These are phyloP conservation scores for Xylariaceae sp. DNA, from an alignment of 2,329 filamentous ascomycete genomes.

Conservation along the genomic window DNA sequence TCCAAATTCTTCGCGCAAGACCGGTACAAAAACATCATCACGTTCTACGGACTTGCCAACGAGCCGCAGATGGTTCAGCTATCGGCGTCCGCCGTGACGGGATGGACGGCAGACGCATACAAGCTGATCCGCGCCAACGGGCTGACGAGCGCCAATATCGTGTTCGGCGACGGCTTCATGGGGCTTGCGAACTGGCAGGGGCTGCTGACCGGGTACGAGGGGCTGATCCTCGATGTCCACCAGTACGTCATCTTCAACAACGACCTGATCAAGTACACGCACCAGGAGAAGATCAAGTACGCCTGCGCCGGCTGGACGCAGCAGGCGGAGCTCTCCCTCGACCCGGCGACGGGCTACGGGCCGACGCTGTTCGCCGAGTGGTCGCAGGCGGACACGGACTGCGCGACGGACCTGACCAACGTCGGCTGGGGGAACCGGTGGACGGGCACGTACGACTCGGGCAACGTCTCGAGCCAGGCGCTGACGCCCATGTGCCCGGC, in stretches of 20 bases:
- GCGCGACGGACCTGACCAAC: conserved; percentile 84
- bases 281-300: conserved; percentile 83
- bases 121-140: conserved; percentile 77
- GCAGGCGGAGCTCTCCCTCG: conserved; percentile 75
- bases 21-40: conserved; percentile 88
- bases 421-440: conserved; percentile 87
- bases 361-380: conserved; percentile 96
- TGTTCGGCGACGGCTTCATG: conserved; percentile 95
- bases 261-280: conserved; percentile 80
- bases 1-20: conserved; percentile 92
- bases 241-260: conserved; percentile 99
- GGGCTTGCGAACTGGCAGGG: conserved; percentile 91
- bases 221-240: conserved; percentile 91
- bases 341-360: conserved; percentile 80
- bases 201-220: conserved; percentile 71
- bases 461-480: conserved; percentile 65
- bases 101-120: conserved; percentile 80
- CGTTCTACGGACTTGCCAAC: conserved; percentile 93
- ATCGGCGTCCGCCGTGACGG: conserved; percentile 67
- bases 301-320: conserved; percentile 86
- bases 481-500: conserved; percentile 77
- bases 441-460: conserved; percentile 83
- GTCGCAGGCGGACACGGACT: conserved; percentile 97
- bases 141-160: conserved; percentile 67
- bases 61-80: conserved; percentile 88